Percentiles rank a stretch among this genome's conserved stretches.
These are phyloP conservation scores for Daldinia bambusicola DNA, from an alignment of 495 filamentous ascomycete genomes.

Conservation along the genomic window DNA sequence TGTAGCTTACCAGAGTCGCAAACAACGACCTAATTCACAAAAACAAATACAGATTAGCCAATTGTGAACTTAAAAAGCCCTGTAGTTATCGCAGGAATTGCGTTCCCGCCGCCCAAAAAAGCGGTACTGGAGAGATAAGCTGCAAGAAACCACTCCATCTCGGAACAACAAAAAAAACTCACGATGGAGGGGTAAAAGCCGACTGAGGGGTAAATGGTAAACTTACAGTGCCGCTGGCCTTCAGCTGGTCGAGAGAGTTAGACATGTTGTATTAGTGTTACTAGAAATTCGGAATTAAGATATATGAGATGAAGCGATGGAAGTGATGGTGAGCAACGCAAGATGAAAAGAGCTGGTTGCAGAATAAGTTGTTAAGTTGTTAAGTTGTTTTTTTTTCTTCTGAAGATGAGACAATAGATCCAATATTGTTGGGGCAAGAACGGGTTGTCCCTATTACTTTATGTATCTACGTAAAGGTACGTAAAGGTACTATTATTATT, in stretches of 20 bases:
- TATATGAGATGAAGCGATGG: conserved; percentile 9
- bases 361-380: conserved; percentile 32
- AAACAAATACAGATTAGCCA: conserved; percentile 43
- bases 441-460: conserved; percentile 24
- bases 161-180: conserved; percentile 23
- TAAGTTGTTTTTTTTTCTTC: background rate
- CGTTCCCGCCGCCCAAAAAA: background rate
- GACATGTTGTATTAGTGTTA: conserved; percentile 67
- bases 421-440: conserved; percentile 18
- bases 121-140: background rate
- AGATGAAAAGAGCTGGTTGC: conserved; percentile 2
- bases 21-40: conserved; percentile 76
- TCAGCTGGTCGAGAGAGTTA: conserved; percentile 93
- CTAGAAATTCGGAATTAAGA: conserved; percentile 24
- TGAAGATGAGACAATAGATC: conserved; percentile 4
- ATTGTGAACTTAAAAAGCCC: background rate
- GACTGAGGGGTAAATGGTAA: conserved; percentile 53
- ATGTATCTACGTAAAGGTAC: background rate
- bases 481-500: conserved; percentile 17
- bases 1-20: conserved; percentile 88
- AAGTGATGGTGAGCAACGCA: background rate
- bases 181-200: conserved; percentile 48
- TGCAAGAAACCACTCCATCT: conserved; percentile 11
- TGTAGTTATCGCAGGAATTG: background rate
- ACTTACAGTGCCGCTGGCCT: conserved; percentile 93